Evolutionary conservation across 495 filamentous ascomycete species (phyloP).

Genomic region (Neurospora discreta): DNA sequence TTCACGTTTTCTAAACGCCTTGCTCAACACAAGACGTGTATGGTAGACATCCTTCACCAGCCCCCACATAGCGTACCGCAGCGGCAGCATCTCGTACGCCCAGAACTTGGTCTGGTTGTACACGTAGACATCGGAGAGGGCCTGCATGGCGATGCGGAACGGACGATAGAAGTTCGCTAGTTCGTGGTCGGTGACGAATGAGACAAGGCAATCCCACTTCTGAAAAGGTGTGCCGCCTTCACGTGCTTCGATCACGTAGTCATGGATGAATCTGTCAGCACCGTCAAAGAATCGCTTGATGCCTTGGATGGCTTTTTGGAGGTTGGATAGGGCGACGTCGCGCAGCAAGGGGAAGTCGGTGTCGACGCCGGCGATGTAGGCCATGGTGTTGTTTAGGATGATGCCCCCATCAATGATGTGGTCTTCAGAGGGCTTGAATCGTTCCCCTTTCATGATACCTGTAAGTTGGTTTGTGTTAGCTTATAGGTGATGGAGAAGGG

Average conservation of each 20-base stretch:
- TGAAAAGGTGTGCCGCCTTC: background rate
- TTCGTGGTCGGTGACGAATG: background rate
- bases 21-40: background rate
- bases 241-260: background rate
- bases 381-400: conserved; percentile 2
- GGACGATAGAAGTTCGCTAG: background rate
- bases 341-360: background rate
- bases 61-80: background rate
- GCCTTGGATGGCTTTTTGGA: background rate
- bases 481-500: background rate
- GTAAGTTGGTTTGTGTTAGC: background rate
- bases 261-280: background rate
- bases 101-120: background rate
- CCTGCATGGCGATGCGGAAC: background rate
- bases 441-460: background rate
- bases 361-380: background rate
- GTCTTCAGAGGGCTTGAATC: background rate
- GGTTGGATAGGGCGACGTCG: background rate
- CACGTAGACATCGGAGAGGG: background rate
- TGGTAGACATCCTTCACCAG: background rate
- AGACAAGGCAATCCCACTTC: background rate
- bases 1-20: background rate
- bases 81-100: background rate
- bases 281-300: background rate
- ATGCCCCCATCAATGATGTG: background rate